Evolutionary conservation across 1,284 basidiomycete genomes (phyloP).

Genomic region (Apiotrichum montevideense): DNA sequence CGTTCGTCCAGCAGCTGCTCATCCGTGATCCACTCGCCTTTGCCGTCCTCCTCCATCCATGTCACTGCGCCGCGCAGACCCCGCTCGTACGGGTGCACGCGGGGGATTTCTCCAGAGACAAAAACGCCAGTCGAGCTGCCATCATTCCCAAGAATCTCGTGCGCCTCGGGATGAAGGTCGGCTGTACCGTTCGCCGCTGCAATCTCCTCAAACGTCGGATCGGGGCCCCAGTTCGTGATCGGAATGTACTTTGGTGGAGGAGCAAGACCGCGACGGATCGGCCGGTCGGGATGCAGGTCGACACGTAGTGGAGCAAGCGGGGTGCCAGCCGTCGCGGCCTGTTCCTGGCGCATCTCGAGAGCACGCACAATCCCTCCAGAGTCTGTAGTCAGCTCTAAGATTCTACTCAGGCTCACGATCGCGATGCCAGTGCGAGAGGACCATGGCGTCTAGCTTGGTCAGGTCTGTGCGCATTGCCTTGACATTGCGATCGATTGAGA

Average conservation of each 20-base stretch:
- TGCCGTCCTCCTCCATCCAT: constrained; percentile 51
- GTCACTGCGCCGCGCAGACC: constrained; percentile 63
- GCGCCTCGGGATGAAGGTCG: constrained; percentile 57
- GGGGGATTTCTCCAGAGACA: constrained; percentile 71
- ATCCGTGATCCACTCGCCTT: constrained; percentile 55
- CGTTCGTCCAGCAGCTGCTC: constrained; percentile 74
- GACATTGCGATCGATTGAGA: constrained; percentile 63
- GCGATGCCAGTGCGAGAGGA: constrained; percentile 75
- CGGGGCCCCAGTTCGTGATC: constrained; percentile 57
- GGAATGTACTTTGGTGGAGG: constrained; percentile 56
- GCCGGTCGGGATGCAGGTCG: constrained; percentile 69
- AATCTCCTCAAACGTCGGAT: constrained; percentile 66
- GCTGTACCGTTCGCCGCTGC: constrained; percentile 54
- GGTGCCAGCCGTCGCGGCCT: neutral
- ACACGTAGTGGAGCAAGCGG: constrained; percentile 50
- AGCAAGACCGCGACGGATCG: constrained; percentile 65
- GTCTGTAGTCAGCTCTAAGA: constrained; percentile 40
- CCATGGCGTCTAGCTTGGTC: constrained; percentile 56
- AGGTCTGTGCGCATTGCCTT: constrained; percentile 56
- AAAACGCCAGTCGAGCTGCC: constrained; percentile 63
- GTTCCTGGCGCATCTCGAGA: constrained; percentile 50
- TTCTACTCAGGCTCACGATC: constrained; percentile 50
- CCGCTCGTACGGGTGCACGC: constrained; percentile 60
- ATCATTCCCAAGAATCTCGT: constrained; percentile 59
- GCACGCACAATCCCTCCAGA: constrained; percentile 57